Evolutionary conservation across 2,329 filamentous ascomycete genomes (phyloP), one percentile per base, ranked within the genome.

Genomic region (Byssochlamys sp.): DNA sequence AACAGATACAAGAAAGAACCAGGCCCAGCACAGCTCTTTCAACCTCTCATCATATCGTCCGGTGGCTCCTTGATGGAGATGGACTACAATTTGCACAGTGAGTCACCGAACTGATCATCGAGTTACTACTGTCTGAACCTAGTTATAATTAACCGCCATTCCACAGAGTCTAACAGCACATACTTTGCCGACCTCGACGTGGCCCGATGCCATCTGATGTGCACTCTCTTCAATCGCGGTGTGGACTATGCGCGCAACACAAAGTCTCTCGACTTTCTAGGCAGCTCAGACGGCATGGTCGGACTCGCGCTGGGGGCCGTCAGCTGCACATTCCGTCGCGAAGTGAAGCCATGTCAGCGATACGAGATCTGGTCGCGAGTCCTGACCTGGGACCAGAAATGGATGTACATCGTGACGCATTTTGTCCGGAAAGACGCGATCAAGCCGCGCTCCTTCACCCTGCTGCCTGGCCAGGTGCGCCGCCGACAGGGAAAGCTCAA

Each of bases 181-280:
- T 83, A 82, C 67, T 82, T 83, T 66, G 69, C 75, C 60, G 81
- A 83, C 62, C 74, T 82, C 57, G 81, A 83, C 65, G 75, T 80
- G 49, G 73, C 75, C 2, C 77, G 80, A 27, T 78, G 78, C 1
- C 73, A 80, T 50, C 71, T 78, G n/a, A 74, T 81, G 54, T 75
- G 74, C 27, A 57, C 57, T 0, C 60, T 62, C 11, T 62, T 62
- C 19, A 58, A 59, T 1, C 55, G 57, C 2, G 59, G 60, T 4
- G 56, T 62, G 4, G 59, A 60, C 31, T 59, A 62, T 26, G 60
- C 57, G 25, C 56, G 59, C 45, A 60, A 61, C 27, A 58, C 58
- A n/a, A 55, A 54, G 25, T 35, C 55, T n/a, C 55, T 39, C 12
- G 59, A 57, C 4, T 57, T 62, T 31, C 52, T 59, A 5, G 60